These are phyloP conservation scores for Mucor lusitanicus DNA, from an alignment of 371 early-diverging fungal species.

Conservation along the genomic window DNA sequence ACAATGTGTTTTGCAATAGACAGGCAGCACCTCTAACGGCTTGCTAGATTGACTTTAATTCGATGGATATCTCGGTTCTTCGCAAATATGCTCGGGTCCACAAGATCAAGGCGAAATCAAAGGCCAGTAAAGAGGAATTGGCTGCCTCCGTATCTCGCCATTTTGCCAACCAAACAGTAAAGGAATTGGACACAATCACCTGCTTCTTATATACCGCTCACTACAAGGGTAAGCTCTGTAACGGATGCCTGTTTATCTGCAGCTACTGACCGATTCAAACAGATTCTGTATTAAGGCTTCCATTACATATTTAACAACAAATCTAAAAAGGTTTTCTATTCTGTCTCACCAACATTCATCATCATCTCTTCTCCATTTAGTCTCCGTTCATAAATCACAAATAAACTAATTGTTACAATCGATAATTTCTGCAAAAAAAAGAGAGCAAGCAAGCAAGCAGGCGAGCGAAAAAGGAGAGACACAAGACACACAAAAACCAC, in stretches of 20 bases:
- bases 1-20: neutral
- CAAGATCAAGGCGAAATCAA: slow-evolving; percentile 36
- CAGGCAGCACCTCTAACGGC: neutral
- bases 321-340: neutral
- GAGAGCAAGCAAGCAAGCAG: neutral
- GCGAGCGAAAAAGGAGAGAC: neutral
- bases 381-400: neutral
- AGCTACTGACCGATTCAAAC: neutral
- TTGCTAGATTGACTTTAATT: slow-evolving; percentile 49
- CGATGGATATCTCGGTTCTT: slow-evolving; percentile 39
- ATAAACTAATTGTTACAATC: neutral
- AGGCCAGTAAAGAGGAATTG: slow-evolving; percentile 45
- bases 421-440: neutral
- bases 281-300: slow-evolving; percentile 41
- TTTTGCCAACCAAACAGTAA: slow-evolving; percentile 52
- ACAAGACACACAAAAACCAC: neutral
- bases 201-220: slow-evolving; percentile 52
- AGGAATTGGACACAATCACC: slow-evolving; percentile 51
- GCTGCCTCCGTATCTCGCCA: slow-evolving; percentile 51
- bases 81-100: slow-evolving; percentile 51
- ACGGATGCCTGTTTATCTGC: neutral
- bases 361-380: neutral
- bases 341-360: neutral
- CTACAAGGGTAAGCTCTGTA: slow-evolving; percentile 39
- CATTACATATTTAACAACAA: slow-evolving; percentile 27